phyloP scores from a whole-genome alignment of 257 asterid species.

The Solanum rostratum region DNA sequence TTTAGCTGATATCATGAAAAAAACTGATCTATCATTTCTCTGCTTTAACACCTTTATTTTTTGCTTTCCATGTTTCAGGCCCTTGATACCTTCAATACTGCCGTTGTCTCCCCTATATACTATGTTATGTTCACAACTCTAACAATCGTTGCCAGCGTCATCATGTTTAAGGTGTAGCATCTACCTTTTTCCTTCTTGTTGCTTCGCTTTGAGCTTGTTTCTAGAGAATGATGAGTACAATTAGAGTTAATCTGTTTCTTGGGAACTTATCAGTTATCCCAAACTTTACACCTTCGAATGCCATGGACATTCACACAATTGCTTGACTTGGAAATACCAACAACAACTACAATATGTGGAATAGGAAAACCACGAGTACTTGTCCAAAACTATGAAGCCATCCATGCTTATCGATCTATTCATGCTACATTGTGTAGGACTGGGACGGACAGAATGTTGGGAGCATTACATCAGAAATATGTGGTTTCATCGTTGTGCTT shows the following conservation, averaged over 20 bases:
- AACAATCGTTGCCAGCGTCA: constrained; percentile 73
- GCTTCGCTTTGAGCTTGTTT: not conserved
- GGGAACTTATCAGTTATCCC: not conserved
- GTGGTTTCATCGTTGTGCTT: constrained; percentile 70
- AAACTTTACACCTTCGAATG: not conserved
- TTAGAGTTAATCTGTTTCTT: not conserved
- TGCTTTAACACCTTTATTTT: constrained; percentile 5
- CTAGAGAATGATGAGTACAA: not conserved
- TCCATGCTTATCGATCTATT: not conserved
- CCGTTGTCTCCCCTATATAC: constrained; percentile 86
- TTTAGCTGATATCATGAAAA: not conserved
- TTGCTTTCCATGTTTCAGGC: constrained; percentile 41
- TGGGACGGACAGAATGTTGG: constrained; percentile 78
- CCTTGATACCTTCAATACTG: constrained; percentile 93
- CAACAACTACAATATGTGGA: not conserved
- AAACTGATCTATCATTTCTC: not conserved
- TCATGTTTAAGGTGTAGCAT: constrained; percentile 66
- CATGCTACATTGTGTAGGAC: constrained; percentile 29
- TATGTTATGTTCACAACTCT: constrained; percentile 79
- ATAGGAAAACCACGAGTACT: not conserved
- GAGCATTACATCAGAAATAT: constrained; percentile 53
- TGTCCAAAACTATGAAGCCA: not conserved
- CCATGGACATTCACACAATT: not conserved
- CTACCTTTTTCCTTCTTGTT: not conserved
- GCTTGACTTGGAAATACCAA: not conserved